Evolutionary conservation across 371 early-diverging fungal genomes (phyloP), one percentile per base, ranked within the genome.

Genomic region (Dentiscutata heterogama): DNA sequence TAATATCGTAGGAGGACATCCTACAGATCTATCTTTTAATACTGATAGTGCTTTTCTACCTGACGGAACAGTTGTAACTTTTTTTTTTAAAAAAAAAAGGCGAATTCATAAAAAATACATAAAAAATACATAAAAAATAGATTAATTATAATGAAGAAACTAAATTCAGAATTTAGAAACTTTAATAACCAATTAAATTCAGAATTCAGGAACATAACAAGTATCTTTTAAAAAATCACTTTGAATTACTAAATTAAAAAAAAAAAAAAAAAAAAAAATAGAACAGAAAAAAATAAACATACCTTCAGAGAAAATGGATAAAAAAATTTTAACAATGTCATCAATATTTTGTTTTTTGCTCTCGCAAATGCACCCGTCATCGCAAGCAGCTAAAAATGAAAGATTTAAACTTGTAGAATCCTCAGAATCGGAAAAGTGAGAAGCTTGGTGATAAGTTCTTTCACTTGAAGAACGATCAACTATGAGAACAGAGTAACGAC

Each of bases 381-480:
- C 42, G 70, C 39, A 39, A 42, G 16, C n/a, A 27, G 72, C 50
- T 72, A 29, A 51, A 27, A 53, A 72, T 16, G 27, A 25, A 18
- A n/a, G n/a, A 35, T n/a, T 20, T 68, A 39, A 68, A n/a, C 18
- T 42, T 14, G 13, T 25, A 18, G 72, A 53, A 14, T 53, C 25
- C 27, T 14, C 29, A 25, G 64, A 64, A 29, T 64, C 22, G 3
- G 8, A 7, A 8, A 3, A 35, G 1, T 42, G 27, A 31, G 29
- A 25, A 10, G n/a, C 22, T 72, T 51, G 53, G 14, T 42, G 27
- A 67, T 78, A 78, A 16, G 27, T 78, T 22, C 42, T 64, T 67
- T 78, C 79, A 35, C 18, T 63, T 53, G 27, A 67, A 65, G 65
- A 51, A 51, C 79, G 79, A 78, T 78, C 79, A 22, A 78, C 79